Percentiles rank a stretch among this genome's conserved stretches.
Conservation (phyloP, 208 protist species). For the Trypanosoma theileri region DNA sequence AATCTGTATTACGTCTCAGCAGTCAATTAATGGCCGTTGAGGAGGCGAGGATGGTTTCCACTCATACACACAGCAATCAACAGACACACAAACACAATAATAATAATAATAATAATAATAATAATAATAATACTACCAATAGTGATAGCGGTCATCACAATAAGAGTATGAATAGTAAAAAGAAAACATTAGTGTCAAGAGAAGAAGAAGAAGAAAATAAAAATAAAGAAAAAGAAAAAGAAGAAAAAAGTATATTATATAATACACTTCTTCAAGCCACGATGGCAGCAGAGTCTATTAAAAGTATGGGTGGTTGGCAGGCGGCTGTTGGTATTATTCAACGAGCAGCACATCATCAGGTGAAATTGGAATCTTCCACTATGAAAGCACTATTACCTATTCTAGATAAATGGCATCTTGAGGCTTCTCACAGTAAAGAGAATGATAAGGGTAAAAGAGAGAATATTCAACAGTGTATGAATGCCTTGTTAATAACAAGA, state of each 20-base stretch:
- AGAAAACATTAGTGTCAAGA: not conserved
- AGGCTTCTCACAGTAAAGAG: not conserved
- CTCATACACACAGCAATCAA: not conserved
- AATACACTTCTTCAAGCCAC: constrained; percentile 17
- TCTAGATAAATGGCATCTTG: constrained; percentile 12
- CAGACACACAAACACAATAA: not conserved
- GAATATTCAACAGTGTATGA: not conserved
- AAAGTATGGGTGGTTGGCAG: constrained; percentile 21
- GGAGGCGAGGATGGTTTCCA: not conserved
- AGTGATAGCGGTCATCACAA: not conserved
- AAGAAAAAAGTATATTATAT: constrained; percentile 11
- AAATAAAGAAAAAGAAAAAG: not conserved
- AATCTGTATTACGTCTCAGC: constrained; percentile 27
- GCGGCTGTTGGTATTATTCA: constrained; percentile 16
- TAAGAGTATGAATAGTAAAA: not conserved
- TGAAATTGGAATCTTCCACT: constrained; percentile 13
- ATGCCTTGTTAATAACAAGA: constrained; percentile 18
- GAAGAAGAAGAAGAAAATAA: constrained; percentile 10
- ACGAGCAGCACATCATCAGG: constrained; percentile 1
- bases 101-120: not conserved
- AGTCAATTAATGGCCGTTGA: constrained; percentile 12
- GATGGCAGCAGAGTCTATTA: constrained; percentile 9
- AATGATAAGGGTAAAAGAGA: not conserved
- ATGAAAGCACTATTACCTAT: constrained; percentile 6
- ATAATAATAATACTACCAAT: not conserved